A percentile compares a stretch with the other conserved stretches of the same genome.
These are phyloP conservation scores for Entrophospora sp. DNA, from an alignment of 192 early-diverging fungal species.

Conservation along the genomic window DNA sequence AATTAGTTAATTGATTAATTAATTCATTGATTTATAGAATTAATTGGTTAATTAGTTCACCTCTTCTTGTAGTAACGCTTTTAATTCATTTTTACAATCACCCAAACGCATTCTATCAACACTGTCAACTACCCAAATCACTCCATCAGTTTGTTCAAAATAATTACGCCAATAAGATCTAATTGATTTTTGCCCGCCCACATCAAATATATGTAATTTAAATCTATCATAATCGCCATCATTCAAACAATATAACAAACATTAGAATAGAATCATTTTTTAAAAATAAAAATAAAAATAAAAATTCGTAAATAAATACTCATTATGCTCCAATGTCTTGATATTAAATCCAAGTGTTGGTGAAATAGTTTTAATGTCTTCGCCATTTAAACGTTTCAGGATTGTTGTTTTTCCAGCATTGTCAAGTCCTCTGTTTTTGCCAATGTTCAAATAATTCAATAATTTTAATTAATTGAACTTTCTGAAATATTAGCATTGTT, in stretches of 20 bases:
- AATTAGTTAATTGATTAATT: too few relatives aligned
- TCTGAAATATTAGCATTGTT: neutral
- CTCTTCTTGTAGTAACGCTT: constrained; percentile 79
- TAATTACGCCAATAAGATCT: constrained; percentile 99
- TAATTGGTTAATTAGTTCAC: constrained; percentile 36
- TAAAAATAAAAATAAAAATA: neutral
- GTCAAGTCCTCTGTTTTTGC: constrained; percentile 67
- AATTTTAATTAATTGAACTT: neutral
- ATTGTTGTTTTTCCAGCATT: constrained; percentile 99
- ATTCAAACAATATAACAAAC: neutral
- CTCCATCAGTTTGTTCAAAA: constrained; percentile 96
- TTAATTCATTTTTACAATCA: constrained; percentile 74
- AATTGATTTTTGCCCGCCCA: constrained; percentile 95
- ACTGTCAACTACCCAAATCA: constrained; percentile 98
- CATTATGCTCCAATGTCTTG: constrained; percentile 82
- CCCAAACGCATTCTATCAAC: constrained; percentile 75
- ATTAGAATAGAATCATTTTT: too few relatives aligned
- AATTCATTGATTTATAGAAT: too few relatives aligned
- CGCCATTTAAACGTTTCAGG: constrained; percentile 89
- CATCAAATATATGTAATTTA: constrained; percentile 92
- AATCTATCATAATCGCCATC: constrained; percentile 39
- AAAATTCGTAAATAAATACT: constrained; percentile 26
- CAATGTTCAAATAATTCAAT: neutral
- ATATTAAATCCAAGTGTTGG: constrained; percentile 99
- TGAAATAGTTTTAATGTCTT: constrained; percentile 81